Evolutionary conservation across 164 flowering plant species (phyloP).

Genomic region (Hamamelis virginiana): DNA sequence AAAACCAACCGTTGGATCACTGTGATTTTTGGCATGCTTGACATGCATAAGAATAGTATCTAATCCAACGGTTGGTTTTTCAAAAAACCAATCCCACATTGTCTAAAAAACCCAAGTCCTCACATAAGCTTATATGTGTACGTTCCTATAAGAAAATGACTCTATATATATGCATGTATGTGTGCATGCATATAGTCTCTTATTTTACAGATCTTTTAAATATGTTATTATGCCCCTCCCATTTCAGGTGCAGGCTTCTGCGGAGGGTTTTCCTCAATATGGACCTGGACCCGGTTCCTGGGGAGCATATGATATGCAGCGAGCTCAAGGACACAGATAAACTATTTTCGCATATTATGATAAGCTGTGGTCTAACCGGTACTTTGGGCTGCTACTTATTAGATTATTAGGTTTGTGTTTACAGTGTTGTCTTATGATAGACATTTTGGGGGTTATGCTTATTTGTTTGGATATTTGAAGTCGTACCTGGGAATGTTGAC

Average conservation of each 20-base stretch:
- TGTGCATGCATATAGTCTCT: not conserved
- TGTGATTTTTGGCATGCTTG: too few species aligned
- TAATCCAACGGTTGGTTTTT: too few species aligned
- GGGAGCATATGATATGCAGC: conserved; percentile 83
- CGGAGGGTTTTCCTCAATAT: conserved; percentile 68
- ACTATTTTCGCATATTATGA: conserved; percentile 23
- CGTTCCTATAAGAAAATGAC: too few species aligned
- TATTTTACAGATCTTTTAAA: not conserved
- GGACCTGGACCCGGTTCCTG: conserved; percentile 77
- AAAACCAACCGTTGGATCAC: too few species aligned
- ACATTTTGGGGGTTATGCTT: conserved; percentile 22
- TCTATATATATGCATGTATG: too few species aligned
- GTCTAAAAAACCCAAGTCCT: too few species aligned
- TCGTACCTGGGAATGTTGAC: conserved; percentile 5
- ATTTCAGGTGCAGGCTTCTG: conserved; percentile 61
- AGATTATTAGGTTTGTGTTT: conserved; percentile 25
- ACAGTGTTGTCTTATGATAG: conserved; percentile 25
- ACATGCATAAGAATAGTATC: too few species aligned
- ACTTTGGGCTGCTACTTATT: conserved; percentile 28
- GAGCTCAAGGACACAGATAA: conserved; percentile 77
- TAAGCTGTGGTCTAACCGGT: conserved; percentile 26
- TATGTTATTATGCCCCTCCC: not conserved
- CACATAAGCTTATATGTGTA: too few species aligned
- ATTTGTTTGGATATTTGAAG: conserved; percentile 9
- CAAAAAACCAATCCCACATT: too few species aligned